Base-by-base conservation (phyloP, 768 basidiomycete species). In the Hemileccinum rubropunctum region DNA sequence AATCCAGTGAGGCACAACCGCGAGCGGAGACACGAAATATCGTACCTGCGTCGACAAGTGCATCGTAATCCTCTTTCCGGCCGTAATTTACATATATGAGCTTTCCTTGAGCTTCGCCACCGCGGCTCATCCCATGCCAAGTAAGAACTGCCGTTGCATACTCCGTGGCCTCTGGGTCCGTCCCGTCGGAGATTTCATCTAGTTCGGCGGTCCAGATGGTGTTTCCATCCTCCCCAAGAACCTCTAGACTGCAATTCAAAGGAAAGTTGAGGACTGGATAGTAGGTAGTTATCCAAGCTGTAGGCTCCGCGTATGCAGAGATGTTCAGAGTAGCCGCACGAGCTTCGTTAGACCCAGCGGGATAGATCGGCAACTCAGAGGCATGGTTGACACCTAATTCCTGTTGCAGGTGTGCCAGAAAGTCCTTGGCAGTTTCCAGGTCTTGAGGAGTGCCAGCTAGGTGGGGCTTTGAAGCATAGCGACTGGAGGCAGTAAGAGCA, bases 251-350 rank as follows among this genome's bases (percentile, higher is more conserved):
- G 33, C 77, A 71, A 36, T 79, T 73, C 23, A 86, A 68, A 15
- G 86, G 85, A 6, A 73, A 78, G 68, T 88, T 88, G 72, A 90
- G 73, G 28, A 85, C 70, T 13, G 89, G 87, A 66, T 84, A 91
- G 69, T 91, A 91, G 30, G 73, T 74, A 48, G 80, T 80, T 52
- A 86, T 81, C 84, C 84, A 87, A 48, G 78, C 83, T 10, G 58
- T 66, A 2, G 80, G 77, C 14, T 65, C 55, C 33, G 54, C 60
- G 28, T 72, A 68, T 46, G 67, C 61, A 14, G 74, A 62, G 46
- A 81, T 76, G 23, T 70, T 64, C 15, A 80, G 65, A 4, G 83
- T 83, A 5, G 82, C 81, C 17, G 71, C 64, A 23, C 71, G 77
- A 48, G 81, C 82, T 42, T 75, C 74, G 18, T 58, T 43, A 8